Base-by-base conservation (phyloP, 805 yeast genomes). In the Lipomyces kockii region DNA sequence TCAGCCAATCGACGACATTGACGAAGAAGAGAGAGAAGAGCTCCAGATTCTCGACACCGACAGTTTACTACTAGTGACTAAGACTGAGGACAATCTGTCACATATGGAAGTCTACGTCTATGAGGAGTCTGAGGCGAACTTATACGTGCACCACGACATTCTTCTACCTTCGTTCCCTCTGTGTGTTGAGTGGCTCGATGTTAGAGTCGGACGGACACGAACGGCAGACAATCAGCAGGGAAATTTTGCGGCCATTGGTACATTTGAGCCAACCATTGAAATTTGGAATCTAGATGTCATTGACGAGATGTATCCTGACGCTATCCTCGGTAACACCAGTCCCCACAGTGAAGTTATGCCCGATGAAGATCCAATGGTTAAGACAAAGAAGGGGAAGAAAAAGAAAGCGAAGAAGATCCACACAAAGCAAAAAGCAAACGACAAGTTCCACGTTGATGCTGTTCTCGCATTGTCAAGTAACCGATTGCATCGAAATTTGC, bases 111-210 rank as follows among this genome's bases (percentile, higher is more conserved):
- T 94, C 2, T 94, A 94, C 75, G 90, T 95, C 29, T 95, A 93
- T 77, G 98, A 95, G 76, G 97, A 93, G 76, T 92, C 93, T 76
- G 93, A 87, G 69, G 85, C 89, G 63, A 86, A 88, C 51, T 80
- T 95, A 71, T 95, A 95, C 76, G 95, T 94, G 61, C 99, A 95
- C 77, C 99, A 95, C 79, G 99, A 95, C 78, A 80, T 94, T 73
- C 92, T 95, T 97, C 84, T 95, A 69, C 99, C 99, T 0, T 90
- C 97, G 1, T 94, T 95, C 84, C 99, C 99, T 54, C 83, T 95
- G 68, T 92, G 98, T 77, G 93, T 93, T 43, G 99, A 95, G 79
- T 94, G 98, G 98, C 78, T 95, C 70, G 90, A 91, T 78, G 90
- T 84, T 77, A 84, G 82, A 69, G 94, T 96, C 39, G 80, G 80